Percentiles rank a stretch among this genome's conserved stretches.
phyloP scores from a whole-genome alignment of 225 moss, liverwort and hornwort genomes.

The Bryoerythrophyllum caledonicum region DNA sequence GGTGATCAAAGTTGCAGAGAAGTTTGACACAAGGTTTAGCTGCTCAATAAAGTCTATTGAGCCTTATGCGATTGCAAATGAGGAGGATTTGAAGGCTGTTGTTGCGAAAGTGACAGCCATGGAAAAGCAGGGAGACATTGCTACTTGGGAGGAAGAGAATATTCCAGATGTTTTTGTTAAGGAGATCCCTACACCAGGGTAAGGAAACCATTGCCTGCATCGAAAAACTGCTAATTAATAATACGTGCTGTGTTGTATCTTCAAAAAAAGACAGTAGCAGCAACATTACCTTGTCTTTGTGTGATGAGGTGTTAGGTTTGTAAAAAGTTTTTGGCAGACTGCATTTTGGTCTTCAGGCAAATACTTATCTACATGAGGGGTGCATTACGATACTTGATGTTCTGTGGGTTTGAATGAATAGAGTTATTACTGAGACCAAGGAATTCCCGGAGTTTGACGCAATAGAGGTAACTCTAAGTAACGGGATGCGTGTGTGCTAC shows the following conservation, averaged over 20 bases:
- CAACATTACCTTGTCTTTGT: slow-evolving; percentile 15
- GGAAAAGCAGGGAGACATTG: slow-evolving; percentile 63
- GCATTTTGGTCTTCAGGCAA: slow-evolving; percentile 4
- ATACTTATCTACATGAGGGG: not conserved
- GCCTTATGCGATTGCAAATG: slow-evolving; percentile 53
- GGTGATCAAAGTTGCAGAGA: slow-evolving; percentile 65
- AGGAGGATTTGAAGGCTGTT: slow-evolving; percentile 63
- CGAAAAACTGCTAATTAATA: slow-evolving; percentile 5
- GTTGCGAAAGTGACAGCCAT: slow-evolving; percentile 61
- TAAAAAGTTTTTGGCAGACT: slow-evolving; percentile 7
- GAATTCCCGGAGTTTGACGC: slow-evolving; percentile 63
- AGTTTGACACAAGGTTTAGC: slow-evolving; percentile 53
- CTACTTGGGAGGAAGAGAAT: slow-evolving; percentile 74
- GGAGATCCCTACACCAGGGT: slow-evolving; percentile 67
- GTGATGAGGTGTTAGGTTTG: slow-evolving; percentile 11
- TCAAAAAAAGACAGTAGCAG: slow-evolving; percentile 24
- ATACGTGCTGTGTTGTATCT: not conserved
- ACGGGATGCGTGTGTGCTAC: slow-evolving; percentile 90
- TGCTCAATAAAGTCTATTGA: slow-evolving; percentile 76
- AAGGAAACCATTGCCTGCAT: slow-evolving; percentile 21
- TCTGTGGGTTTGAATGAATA: slow-evolving; percentile 29
- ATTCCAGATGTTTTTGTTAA: slow-evolving; percentile 71
- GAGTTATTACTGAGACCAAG: slow-evolving; percentile 52
- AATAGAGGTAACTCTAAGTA: slow-evolving; percentile 75
- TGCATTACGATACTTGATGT: slow-evolving; percentile 4